These are phyloP conservation scores for Aspergillus ellipticus DNA, from an alignment of 495 filamentous ascomycete species.

Conservation along the genomic window DNA sequence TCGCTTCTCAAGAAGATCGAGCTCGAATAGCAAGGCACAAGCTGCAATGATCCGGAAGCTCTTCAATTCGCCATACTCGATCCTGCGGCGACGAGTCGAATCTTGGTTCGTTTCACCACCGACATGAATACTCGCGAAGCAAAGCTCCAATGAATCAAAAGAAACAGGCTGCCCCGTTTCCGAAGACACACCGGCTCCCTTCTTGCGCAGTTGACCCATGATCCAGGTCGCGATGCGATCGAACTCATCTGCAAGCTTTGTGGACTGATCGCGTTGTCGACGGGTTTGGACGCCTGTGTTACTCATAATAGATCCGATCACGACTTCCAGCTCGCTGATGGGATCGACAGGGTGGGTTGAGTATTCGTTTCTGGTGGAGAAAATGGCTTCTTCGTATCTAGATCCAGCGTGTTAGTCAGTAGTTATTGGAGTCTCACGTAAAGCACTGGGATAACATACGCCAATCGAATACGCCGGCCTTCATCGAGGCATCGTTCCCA, in stretches of 20 bases:
- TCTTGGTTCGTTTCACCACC: not conserved
- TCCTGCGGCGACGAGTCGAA: not conserved
- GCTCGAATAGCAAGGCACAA: conserved; percentile 11
- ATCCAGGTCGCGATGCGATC: conserved; percentile 46
- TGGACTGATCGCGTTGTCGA: conserved; percentile 60
- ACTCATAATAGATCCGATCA: conserved; percentile 69
- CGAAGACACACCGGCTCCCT: not conserved
- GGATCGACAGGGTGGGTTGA: conserved; percentile 53
- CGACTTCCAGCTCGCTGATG: conserved; percentile 72
- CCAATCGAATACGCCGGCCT: conserved; percentile 49
- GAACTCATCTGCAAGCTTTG: conserved; percentile 55
- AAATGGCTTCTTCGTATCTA: conserved; percentile 65
- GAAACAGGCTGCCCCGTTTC: conserved; percentile 3
- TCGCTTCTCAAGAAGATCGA: conserved; percentile 6
- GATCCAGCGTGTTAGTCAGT: not conserved
- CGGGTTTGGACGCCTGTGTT: conserved; percentile 53
- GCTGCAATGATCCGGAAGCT: conserved; percentile 11
- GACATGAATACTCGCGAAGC: conserved; percentile 18
- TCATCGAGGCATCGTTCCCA: conserved; percentile 40
- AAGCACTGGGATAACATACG: conserved; percentile 35
- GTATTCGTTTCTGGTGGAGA: conserved; percentile 52
- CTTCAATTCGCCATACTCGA: conserved; percentile 1
- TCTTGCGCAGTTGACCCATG: conserved; percentile 35
- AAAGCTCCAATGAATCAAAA: conserved; percentile 11
- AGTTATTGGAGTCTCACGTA: not conserved